Conservation (phyloP, 2,329 filamentous ascomycete species). For the Apiospora aurea region DNA sequence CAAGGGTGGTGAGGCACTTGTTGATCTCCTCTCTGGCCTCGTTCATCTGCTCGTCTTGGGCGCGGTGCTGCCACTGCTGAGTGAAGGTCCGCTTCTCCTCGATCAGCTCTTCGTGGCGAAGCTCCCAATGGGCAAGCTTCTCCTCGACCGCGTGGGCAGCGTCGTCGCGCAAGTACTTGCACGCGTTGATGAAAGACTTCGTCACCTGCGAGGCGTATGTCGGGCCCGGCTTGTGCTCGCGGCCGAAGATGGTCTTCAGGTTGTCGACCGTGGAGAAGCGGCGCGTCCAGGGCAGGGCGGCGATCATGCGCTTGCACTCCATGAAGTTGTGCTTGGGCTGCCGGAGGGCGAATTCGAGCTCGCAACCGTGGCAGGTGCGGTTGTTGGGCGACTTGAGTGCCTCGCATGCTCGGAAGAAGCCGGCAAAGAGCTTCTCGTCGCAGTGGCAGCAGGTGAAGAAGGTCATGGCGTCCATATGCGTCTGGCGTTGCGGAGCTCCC, state of each 20-base stretch:
- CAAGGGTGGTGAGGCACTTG: neutral
- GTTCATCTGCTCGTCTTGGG: neutral
- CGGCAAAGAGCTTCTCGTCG: conserved; percentile 23
- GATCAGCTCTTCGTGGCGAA: neutral
- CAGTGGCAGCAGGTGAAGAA: conserved; percentile 31
- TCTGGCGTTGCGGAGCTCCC: conserved; percentile 27
- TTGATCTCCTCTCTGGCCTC: too few relatives aligned
- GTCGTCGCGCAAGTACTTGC: neutral
- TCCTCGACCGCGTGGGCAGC: neutral
- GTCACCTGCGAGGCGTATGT: neutral
- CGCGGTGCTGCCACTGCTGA: neutral
- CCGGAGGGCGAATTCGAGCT: conserved; percentile 25
- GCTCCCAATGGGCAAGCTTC: neutral
- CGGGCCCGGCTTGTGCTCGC: neutral
- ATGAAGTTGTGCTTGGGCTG: conserved; percentile 27
- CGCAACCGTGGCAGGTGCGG: conserved; percentile 34
- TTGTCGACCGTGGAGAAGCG: neutral
- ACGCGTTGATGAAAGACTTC: neutral
- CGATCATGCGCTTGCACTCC: neutral
- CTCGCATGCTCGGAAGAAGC: conserved; percentile 30
- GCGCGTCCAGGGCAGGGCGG: neutral
- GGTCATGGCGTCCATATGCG: neutral
- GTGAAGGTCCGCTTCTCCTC: neutral
- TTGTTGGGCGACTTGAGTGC: neutral
- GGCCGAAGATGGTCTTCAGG: neutral